Evolutionary conservation across 1,284 basidiomycete genomes (phyloP), one percentile per base, ranked within the genome.

Genomic region (Pseudozyma hubeiensis): DNA sequence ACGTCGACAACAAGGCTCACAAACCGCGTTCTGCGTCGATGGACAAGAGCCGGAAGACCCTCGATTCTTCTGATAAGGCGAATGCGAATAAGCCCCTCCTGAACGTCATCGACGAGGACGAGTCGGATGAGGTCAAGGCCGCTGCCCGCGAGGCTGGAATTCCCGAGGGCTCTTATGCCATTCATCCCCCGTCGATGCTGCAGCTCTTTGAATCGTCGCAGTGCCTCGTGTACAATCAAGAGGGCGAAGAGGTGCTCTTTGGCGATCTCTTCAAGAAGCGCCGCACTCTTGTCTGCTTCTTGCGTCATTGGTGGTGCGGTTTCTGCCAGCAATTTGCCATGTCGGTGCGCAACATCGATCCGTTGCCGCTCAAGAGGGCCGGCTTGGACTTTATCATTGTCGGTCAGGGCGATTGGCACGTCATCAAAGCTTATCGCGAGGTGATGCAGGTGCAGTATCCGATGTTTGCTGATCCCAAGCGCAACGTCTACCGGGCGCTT

Each of bases 301-400:
- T 87, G 16, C 80, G 81, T 9, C 77, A 81, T 78, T 85, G 85
- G 85, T 86, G 84, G 74, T 94, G 92, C 78, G 90, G 91, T 4
- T 85, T 90, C 34, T 93, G 92, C 83, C 92, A 93, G 81, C 92
- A 94, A 81, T 96, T 94, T 84, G 89, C 94, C 87, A 87, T 89
- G 55, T 90, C 89, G 35, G 87, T 94, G 62, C 81, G 86, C 17
- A 86, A 87, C 47, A 87, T 90, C 40, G 85, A 89, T 50, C 85
- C 86, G 10, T 87, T 87, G 46, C 86, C 87, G 5, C 87, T 91
- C 49, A 87, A 89, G 47, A 86, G 86, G 40, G 87, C 88, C 14
- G 87, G 87, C 29, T 84, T 89, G 57, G 88, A 88, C 75, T 85
- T 93, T 54, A 87, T 93, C 53, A 87, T 95, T 74, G 89, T 96